Evolutionary conservation across 805 yeast genomes (phyloP).

Genomic region (Saccharomycopsis babjevae): DNA sequence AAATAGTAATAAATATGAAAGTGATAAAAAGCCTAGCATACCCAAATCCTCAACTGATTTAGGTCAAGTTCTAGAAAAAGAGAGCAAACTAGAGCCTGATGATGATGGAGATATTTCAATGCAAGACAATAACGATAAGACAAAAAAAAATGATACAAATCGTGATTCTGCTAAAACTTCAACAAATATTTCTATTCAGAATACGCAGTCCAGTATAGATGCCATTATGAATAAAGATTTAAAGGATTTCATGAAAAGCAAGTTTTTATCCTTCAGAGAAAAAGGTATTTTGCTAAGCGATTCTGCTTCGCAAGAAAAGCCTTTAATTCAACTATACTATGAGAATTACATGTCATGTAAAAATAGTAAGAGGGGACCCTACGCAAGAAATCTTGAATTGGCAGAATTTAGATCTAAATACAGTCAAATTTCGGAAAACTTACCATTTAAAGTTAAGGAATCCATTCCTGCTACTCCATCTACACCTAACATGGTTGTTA

Average conservation of each 20-base stretch:
- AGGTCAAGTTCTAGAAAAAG: not conserved
- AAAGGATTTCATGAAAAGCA: not conserved
- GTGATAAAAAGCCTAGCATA: not conserved
- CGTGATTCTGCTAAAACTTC: not conserved
- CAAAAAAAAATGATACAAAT: not conserved
- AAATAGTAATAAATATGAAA: not conserved
- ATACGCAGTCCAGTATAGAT: not conserved
- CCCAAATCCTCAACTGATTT: not conserved
- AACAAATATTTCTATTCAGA: not conserved
- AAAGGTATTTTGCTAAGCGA: not conserved
- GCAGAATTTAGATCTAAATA: not conserved
- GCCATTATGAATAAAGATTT: not conserved
- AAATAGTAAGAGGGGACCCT: not conserved
- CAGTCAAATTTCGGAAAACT: not conserved
- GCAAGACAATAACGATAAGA: not conserved
- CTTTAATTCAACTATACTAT: not conserved
- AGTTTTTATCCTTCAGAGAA: slow-evolving; percentile 1
- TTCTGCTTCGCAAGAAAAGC: not conserved
- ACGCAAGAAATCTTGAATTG: not conserved
- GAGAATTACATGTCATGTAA: not conserved
- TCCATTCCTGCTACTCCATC: not conserved
- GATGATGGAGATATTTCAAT: not conserved
- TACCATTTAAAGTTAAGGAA: not conserved
- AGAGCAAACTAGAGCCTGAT: not conserved
- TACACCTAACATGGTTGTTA: not conserved